These are phyloP conservation scores for Lagenidium sp. DNA, from an alignment of 352 stramenopile genomes.

Conservation along the genomic window DNA sequence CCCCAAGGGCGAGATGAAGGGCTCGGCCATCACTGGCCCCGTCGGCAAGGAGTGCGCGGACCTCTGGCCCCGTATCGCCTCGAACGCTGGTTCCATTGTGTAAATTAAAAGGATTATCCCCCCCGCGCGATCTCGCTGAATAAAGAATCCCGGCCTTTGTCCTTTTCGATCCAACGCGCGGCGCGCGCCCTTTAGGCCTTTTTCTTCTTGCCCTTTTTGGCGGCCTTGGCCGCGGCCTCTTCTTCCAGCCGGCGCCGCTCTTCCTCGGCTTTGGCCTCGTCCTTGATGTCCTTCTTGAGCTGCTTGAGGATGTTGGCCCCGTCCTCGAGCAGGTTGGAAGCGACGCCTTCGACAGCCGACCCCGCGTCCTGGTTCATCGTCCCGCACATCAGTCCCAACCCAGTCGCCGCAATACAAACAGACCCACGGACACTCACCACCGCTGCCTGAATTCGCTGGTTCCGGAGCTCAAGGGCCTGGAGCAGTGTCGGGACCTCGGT, in stretches of 20 bases:
- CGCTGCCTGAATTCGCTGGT: conserved; percentile 37
- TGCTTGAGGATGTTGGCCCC: conserved; percentile 47
- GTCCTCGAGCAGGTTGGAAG: conserved; percentile 45
- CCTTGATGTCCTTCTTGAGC: conserved; percentile 75
- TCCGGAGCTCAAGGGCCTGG: conserved; percentile 51
- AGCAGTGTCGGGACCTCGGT: conserved; percentile 38
- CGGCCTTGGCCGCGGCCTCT: conserved; percentile 59
- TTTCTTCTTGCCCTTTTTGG: conserved; percentile 79
- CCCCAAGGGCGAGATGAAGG: conserved; percentile 99
- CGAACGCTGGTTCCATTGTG: conserved; percentile 99
- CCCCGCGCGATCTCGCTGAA: neutral
- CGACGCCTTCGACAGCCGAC: conserved; percentile 37
- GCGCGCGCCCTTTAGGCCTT: conserved; percentile 23
- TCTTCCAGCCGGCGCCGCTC: conserved; percentile 63
- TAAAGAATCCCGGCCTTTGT: neutral
- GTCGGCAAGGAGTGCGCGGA: conserved; percentile 99
- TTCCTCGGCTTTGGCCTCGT: conserved; percentile 68
- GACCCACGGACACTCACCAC: conserved; percentile 17
- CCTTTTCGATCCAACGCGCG: neutral
- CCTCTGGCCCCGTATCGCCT: conserved; percentile 99
- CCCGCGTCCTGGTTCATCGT: conserved; percentile 22
- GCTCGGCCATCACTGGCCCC: conserved; percentile 98
- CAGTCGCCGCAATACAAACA: neutral
- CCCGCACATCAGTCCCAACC: neutral
- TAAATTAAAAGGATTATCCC: conserved; percentile 65